Evolutionary conservation across 176 grass and related monocot species (phyloP).

Genomic region (Raddia distichophylla): DNA sequence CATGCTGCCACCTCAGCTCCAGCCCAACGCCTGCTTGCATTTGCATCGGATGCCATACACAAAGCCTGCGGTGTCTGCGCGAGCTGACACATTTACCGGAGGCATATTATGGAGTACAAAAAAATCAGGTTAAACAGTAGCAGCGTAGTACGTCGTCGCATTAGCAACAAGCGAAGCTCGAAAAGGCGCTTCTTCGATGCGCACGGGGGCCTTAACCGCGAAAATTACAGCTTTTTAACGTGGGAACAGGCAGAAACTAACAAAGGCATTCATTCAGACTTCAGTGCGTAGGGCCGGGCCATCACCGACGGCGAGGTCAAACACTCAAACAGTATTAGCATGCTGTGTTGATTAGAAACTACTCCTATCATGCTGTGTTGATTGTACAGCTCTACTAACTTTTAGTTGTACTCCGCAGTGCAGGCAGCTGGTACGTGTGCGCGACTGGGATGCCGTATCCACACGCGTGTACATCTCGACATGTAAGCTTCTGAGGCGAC

Average conservation of each 20-base stretch:
- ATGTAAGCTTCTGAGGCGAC: background rate
- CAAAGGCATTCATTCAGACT: background rate
- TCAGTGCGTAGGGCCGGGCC: background rate
- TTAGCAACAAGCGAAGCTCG: background rate
- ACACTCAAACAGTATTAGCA: background rate
- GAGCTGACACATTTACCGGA: background rate
- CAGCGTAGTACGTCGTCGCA: background rate
- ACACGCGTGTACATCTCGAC: background rate
- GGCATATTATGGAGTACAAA: background rate
- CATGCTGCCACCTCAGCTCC: background rate
- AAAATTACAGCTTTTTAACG: slow-evolving; percentile 33
- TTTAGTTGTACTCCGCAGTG: background rate
- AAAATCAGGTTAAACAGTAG: too few relatives aligned
- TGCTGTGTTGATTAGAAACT: too few relatives aligned
- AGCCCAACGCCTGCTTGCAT: too few relatives aligned
- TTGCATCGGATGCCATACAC: slow-evolving; percentile 27
- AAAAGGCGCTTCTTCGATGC: background rate
- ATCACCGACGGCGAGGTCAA: slow-evolving; percentile 17
- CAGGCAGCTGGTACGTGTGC: background rate
- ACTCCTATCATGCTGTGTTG: background rate
- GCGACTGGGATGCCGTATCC: background rate
- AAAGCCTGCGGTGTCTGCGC: slow-evolving; percentile 13
- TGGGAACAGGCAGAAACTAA: slow-evolving; percentile 15
- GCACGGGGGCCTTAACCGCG: background rate
- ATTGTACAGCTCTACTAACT: background rate